Conservation (phyloP, 306 rosid species). For the Bauhinia variegata region DNA sequence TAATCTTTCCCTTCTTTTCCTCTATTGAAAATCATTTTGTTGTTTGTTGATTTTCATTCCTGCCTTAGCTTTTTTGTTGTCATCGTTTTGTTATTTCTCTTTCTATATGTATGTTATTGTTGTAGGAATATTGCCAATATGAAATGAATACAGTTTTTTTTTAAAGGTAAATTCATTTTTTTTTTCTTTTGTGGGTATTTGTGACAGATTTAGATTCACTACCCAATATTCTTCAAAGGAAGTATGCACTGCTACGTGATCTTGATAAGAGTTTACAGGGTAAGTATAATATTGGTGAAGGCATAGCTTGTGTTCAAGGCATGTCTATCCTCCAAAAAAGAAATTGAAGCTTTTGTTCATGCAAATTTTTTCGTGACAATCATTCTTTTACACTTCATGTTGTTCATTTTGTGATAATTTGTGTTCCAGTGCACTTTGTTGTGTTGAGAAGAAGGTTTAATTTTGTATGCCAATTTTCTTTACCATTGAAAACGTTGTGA, state of each 20-base stretch:
- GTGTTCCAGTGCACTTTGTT: constrained; percentile 19
- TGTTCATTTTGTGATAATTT: constrained; percentile 14
- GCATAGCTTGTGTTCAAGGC: background rate
- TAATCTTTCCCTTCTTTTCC: constrained; percentile 35
- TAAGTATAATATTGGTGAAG: constrained; percentile 23
- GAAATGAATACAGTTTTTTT: too few species aligned
- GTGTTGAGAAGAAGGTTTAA: constrained; percentile 1
- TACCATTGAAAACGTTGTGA: constrained; percentile 16
- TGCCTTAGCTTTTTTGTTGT: background rate
- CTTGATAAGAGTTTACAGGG: constrained; percentile 93
- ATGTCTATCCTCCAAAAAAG: background rate
- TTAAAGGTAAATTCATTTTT: background rate
- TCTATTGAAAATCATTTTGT: too few species aligned
- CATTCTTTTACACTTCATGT: background rate
- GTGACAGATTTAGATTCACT: constrained; percentile 80
- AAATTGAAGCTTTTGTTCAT: too few species aligned
- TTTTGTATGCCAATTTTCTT: background rate
- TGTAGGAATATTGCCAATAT: too few species aligned
- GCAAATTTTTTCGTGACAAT: too few species aligned
- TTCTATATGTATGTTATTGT: too few species aligned
- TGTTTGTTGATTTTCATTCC: background rate
- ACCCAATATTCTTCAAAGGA: constrained; percentile 85
- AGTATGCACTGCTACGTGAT: constrained; percentile 79
- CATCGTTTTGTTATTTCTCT: background rate
- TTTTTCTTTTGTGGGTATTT: constrained; percentile 1